phyloP scores from a whole-genome alignment of 2,329 filamentous ascomycete species.

The Colletotrichum caudatum region DNA sequence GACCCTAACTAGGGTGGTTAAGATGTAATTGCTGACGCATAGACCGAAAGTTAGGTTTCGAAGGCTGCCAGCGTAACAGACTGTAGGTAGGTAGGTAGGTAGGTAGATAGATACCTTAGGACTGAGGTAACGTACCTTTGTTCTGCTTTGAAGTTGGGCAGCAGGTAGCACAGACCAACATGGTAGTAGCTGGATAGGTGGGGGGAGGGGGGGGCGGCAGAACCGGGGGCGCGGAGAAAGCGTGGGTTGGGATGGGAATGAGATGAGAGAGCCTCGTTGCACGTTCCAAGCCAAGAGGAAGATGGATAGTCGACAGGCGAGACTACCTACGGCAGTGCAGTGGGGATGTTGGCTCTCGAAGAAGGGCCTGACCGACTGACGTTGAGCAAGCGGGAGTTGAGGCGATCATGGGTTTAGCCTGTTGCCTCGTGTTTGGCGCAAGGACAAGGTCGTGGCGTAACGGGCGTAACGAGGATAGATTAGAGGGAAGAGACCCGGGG shows the following conservation, averaged over 20 bases:
- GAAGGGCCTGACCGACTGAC: constrained; percentile 30
- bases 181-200: neutral
- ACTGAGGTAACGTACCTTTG: neutral
- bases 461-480: neutral
- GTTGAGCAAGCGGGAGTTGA: constrained; percentile 14
- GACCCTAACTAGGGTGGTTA: too few relatives aligned
- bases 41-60: too few relatives aligned
- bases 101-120: neutral
- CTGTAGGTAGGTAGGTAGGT: too few relatives aligned
- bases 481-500: too few relatives aligned
- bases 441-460: constrained; percentile 13
- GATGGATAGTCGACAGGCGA: neutral
- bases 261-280: constrained; percentile 1
- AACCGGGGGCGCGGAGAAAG: neutral
- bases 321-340: neutral
- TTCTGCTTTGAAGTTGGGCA: neutral
- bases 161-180: constrained; percentile 12
- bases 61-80: too few relatives aligned
- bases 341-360: constrained; percentile 2
- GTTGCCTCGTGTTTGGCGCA: constrained; percentile 7
- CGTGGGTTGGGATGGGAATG: neutral
- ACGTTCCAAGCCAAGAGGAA: neutral
- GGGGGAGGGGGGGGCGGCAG: neutral
- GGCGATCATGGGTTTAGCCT: neutral
- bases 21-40: too few relatives aligned